Conservation (phyloP, 2,329 filamentous ascomycete species). For the Arachnopeziza araneosa region DNA sequence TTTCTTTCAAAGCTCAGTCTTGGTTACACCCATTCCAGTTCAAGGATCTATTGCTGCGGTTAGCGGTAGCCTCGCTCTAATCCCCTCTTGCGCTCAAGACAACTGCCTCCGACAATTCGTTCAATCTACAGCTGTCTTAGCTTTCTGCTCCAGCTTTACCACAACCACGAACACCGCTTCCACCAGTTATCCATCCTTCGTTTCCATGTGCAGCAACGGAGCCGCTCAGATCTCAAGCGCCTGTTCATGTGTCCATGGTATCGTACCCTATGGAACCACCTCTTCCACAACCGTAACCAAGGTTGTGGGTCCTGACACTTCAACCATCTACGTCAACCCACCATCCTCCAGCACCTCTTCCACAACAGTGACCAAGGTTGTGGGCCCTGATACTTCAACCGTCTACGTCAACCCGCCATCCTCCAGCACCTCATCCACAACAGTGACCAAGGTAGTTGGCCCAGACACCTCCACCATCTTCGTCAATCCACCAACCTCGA, state of each 20-base stretch:
- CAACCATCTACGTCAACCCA: no score
- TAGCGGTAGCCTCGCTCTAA: not conserved
- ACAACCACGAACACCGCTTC: not conserved
- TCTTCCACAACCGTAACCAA: no score
- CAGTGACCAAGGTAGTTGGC: no score
- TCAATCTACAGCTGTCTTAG: not conserved
- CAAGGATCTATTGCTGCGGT: not conserved
- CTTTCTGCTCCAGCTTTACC: not conserved
- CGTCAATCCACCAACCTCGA: no score
- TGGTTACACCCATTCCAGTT: not conserved
- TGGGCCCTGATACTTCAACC: no score
- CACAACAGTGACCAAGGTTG: not conserved
- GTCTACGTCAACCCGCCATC: no score
- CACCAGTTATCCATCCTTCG: not conserved
- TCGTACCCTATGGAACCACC: not conserved
- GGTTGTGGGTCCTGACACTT: no score
- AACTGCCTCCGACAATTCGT: not conserved
- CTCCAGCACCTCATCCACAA: no score
- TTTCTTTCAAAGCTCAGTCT: not conserved
- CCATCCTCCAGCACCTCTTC: not conserved
- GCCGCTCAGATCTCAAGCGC: not conserved
- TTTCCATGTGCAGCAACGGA: not conserved
- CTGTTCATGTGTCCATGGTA: not conserved
- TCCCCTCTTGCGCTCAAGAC: not conserved
- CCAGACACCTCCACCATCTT: no score